Base-by-base conservation (phyloP, 768 basidiomycete species). In the Suillus variegatus region DNA sequence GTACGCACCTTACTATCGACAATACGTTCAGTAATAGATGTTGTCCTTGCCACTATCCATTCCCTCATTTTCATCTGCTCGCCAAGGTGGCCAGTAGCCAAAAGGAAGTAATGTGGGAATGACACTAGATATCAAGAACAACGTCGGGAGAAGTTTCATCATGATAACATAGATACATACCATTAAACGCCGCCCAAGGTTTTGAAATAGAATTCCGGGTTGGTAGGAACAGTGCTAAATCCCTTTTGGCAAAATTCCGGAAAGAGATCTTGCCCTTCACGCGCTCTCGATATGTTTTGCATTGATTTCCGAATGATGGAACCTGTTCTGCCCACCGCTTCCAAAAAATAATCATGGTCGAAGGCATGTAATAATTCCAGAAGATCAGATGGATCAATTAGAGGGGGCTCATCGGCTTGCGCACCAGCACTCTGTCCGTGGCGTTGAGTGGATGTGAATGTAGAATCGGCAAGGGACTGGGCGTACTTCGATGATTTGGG, bases 181-280 rank as follows among this genome's bases (percentile, higher is more conserved):
- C 92, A 77, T 99, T 99, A 80, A 99, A 99, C 12, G 97, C 97
- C 28, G 97, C 97, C 97, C 97, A 99, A 1, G 94, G 93, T 75
- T 93, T 94, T 51, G 92, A 90, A 7, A 93, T 86, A 36, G 95
- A 94, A 77, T 98, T 98, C 57, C 96, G 84, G 0, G 97, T 99
- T 2, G 97, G 97, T 16, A 99, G 81, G 79, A 99, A 99, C 38
- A 99, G 81, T 1, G 96, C 97, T 60, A 99, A 82, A 78, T 99
- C 97, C 12, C 95, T 95, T 75, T 95, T 96, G 10, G 90, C 83
- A 70, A 99, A 99, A 79, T 96, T 97, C 70, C 94, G 84, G 78
- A 98, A 98, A 0, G 95, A 92, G 64, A 99, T 97, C 79, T 97
- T 97, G 64, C 95, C 94, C 77, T 92, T 95, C 20, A 95, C 92